Base-by-base conservation (phyloP, 352 stramenopile genomes). In the Globisporangium megalacanthum region DNA sequence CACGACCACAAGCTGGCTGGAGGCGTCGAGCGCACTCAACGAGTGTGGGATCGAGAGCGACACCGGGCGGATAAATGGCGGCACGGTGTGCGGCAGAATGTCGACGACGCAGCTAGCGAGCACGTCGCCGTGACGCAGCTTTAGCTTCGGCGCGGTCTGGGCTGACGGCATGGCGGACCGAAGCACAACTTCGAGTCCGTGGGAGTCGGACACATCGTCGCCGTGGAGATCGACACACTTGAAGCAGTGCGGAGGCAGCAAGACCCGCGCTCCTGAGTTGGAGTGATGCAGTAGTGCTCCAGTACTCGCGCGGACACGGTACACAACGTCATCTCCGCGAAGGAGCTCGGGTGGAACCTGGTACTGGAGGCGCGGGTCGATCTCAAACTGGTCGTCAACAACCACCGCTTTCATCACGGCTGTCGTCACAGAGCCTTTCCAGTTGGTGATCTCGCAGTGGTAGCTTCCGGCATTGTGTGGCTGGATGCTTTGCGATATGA, bases 381-480 rank as follows among this genome's bases (percentile, higher is more conserved):
- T 48, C 1, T 53, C 64, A 19, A 77, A 33, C 2, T 62, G 61
- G 44, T 88, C 75, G 45, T 86, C 72, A 3, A 86, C 67, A 0
- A 92, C 75, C 5, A 61, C 33, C 15, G 88, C 52, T 7, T 66
- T 13, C 69, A 86, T 70, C 0, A 33, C 49, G 3, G 65, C 66
- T 4, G 78, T 79, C 2, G 42, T 2, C 10, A 69, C 54, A 2
- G 17, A 44, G 6, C 82, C 78, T 48, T 73, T 74, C 52, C 76
- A 77, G 54, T 90, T 92, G 9, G 36, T 54, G 31, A 90, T 53
- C n/a, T 80, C 56, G 42, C 82, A 92, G 42, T 77, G 61, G 60
- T 88, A 92, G 6, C 48, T 17, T 0, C 79, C 82, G 62, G 75
- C 68, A 29, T 92, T 85, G 60, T 84, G 69, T 1, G 64, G 61